Conservation (phyloP, 805 yeast species). For the Pichia deserticola region DNA sequence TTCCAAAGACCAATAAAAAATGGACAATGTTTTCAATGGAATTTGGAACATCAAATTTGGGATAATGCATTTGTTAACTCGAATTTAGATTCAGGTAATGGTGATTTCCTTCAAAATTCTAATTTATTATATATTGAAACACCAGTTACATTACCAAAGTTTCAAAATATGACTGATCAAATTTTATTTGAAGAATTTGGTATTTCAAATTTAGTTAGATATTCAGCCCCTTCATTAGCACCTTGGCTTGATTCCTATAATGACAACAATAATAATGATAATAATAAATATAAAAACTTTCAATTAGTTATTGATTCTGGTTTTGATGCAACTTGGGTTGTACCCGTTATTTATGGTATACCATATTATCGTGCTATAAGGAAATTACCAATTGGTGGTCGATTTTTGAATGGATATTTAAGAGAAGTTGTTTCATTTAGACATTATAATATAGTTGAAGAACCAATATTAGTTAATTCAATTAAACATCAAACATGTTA, state of each 20-base stretch:
- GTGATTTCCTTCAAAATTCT: constrained; percentile 38
- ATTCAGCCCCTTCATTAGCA: constrained; percentile 51
- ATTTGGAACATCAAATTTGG: constrained; percentile 82
- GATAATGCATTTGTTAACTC: constrained; percentile 57
- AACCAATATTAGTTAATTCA: constrained; percentile 72
- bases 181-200: constrained; percentile 92
- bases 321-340: constrained; percentile 75
- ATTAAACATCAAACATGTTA: constrained; percentile 75
- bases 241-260: constrained; percentile 45
- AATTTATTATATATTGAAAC: constrained; percentile 71
- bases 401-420: constrained; percentile 71
- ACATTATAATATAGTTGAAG: constrained; percentile 91
- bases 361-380: constrained; percentile 71
- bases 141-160: constrained; percentile 72
- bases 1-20: constrained; percentile 79
- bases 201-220: constrained; percentile 60
- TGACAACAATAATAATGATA: constrained; percentile 1
- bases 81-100: constrained; percentile 24
- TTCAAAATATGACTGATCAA: constrained; percentile 82
- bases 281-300: constrained; percentile 40
- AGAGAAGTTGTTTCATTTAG: constrained; percentile 82
- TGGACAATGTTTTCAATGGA: constrained; percentile 91
- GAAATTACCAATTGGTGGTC: constrained; percentile 82
- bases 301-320: constrained; percentile 84
- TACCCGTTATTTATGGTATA: constrained; percentile 75